Evolutionary conservation across 805 yeast species (phyloP).

Genomic region (Pichia paraexigua): DNA sequence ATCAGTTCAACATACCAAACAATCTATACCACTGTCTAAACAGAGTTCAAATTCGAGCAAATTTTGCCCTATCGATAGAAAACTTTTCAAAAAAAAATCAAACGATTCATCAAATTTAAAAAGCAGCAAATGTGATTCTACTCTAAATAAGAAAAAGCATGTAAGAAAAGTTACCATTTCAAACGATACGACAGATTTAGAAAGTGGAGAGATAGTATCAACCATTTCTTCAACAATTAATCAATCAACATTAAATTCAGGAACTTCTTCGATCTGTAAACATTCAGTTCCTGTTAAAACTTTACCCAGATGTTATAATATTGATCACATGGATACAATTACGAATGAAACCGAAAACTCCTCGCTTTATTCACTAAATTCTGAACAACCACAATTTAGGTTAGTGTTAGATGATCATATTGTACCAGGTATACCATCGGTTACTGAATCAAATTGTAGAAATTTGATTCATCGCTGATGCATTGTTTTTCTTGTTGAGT

Average conservation of each 20-base stretch:
- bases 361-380: neutral
- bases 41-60: neutral
- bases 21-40: neutral
- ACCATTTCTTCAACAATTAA: neutral
- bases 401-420: slow-evolving; percentile 11
- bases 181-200: neutral
- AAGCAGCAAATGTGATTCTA: neutral
- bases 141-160: neutral
- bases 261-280: neutral
- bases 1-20: neutral
- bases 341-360: neutral
- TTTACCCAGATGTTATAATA: neutral
- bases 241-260: neutral
- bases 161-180: neutral
- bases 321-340: neutral
- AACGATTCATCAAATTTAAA: neutral
- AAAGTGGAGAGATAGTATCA: neutral
- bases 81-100: neutral
- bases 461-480: neutral
- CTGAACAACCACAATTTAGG: neutral
- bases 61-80: neutral
- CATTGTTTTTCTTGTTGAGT: neutral
- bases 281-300: neutral
- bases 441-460: neutral
- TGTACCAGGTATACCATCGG: slow-evolving; percentile 6